Evolutionary conservation across 139 green algal species (phyloP), one percentile per base, ranked within the genome.

Genomic region (Dunaliella sp.): DNA sequence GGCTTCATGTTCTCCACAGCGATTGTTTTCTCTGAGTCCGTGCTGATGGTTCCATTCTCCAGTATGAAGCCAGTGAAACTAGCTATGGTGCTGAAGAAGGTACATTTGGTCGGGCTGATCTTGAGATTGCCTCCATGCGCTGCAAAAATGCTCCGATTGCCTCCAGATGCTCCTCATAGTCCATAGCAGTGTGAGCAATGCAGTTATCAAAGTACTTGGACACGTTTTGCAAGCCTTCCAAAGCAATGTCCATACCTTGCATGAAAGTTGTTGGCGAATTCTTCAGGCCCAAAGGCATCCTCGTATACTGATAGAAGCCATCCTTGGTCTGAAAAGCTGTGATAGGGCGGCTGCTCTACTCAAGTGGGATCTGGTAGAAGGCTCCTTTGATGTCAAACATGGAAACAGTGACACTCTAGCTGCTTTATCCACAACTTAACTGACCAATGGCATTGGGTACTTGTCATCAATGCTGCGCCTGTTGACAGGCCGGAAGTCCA

Each of bases 401-500:
- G 24, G 36, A 73, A 83, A 83, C 3, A 83, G 35, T 36, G 36
- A 73, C 1, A 1, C 35, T 22, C 21, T 36, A 34, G 78, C 78
- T 72, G 36, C 78, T 24, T 83, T 83, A 3, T 83, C 78, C 35
- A 83, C 36, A 16, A 73, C 78, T 1, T 65, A 3, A 1, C 24
- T 33, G 3, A 83, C 78, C 24, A 74, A 35, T 3, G 78, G 36
- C 36, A 83, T 65, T 16, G 78, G 78, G 78, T 83, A 83, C 12
- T 1, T 24, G 16, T 83, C 36, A 36, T 73, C 35, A 35, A 34
- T 36, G 24, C 33, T 73, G 12, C 24, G 24, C 3, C n/a, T 33
- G 36, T 83, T 83, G 36, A 83, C 78, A 48, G 36, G 16, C 3
- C 78, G 78, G 78, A 36, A 83, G 78, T 83, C 78, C 35, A 83